A percentile compares a stretch with the other conserved stretches of the same genome.
phyloP scores from a whole-genome alignment of 345 rosid genomes.

The Leavenworthia alabamica region DNA sequence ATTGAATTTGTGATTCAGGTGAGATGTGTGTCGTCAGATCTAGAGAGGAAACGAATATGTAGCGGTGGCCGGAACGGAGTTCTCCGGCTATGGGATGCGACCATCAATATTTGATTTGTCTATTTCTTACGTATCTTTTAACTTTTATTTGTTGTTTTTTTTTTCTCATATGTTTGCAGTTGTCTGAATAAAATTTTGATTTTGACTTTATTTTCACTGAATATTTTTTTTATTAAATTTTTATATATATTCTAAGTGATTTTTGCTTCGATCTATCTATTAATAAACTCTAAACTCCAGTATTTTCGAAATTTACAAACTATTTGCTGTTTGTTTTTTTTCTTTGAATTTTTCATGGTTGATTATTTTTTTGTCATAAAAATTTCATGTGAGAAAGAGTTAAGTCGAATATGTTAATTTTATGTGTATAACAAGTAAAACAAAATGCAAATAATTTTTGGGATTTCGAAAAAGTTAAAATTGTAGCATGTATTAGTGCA shows the following conservation, averaged over 20 bases:
- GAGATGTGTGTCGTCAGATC: conserved; percentile 89
- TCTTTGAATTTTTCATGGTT: too few relatives aligned
- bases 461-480: background rate
- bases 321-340: too few relatives aligned
- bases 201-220: background rate
- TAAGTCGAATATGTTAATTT: background rate
- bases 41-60: conserved; percentile 97
- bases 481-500: background rate
- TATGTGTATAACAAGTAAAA: background rate
- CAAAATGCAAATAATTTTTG: background rate
- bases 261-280: background rate
- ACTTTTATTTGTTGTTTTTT: background rate
- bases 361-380: too few relatives aligned
- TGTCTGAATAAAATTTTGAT: background rate
- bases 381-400: too few relatives aligned
- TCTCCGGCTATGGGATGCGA: conserved; percentile 97
- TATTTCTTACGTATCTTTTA: conserved; percentile 6
- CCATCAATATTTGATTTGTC: conserved; percentile 67
- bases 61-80: conserved; percentile 95
- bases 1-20: conserved; percentile 45
- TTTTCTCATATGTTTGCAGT: background rate
- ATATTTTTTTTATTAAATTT: background rate
- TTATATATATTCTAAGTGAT: background rate
- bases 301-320: background rate
- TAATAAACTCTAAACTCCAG: background rate